Evolutionary conservation across 352 stramenopile genomes (phyloP), one percentile per base, ranked within the genome.

Genomic region (Thraustochytrium striatum): DNA sequence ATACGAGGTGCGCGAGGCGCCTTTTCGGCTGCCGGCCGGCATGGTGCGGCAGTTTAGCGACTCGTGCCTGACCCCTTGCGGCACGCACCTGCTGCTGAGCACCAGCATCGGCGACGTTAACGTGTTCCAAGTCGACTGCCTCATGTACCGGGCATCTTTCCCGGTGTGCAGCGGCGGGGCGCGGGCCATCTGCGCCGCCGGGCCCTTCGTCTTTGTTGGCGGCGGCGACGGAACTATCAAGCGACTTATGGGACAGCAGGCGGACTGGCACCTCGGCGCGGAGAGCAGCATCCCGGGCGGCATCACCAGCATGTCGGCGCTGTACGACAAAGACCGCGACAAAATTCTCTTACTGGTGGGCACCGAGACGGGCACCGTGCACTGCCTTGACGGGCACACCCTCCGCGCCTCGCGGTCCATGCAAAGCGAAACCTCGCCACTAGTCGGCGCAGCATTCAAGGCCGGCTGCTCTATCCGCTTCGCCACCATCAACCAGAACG

Each of bases 161-260:
- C 83, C 83, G 8, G 72, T 88, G 16, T 86, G 81, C 72, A 82
- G 78, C 16, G 82, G 79, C 44, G 85, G 85, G 25, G 65, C 87
- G 58, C 58, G 83, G 7, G 78, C 58, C 53, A 55, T 89, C 2
- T 92, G 88, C 47, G 84, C 84, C 58, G 84, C 85, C 9, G 89
- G 87, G 0, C 85, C 86, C 0, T 88, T 86, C 39, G 82, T 95
- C 38, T 95, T 91, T 73, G 88, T 92, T 9, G 90, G 91, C 11
- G 90, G 89, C 38, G 90, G 90, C 0, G 89, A 96, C 69, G 91
- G 91, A 47, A 86, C 92, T 43, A 81, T 96, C 36, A 93, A 92
- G 83, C 92, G 93, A 55, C 84, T 95, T 0, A 82, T 90, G 1
- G 91, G 89, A 0, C 84, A 86, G 5, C 87, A 92, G 55, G 86